Base-by-base conservation (phyloP, 2,329 filamentous ascomycete genomes). In the Fusarium virguliforme region DNA sequence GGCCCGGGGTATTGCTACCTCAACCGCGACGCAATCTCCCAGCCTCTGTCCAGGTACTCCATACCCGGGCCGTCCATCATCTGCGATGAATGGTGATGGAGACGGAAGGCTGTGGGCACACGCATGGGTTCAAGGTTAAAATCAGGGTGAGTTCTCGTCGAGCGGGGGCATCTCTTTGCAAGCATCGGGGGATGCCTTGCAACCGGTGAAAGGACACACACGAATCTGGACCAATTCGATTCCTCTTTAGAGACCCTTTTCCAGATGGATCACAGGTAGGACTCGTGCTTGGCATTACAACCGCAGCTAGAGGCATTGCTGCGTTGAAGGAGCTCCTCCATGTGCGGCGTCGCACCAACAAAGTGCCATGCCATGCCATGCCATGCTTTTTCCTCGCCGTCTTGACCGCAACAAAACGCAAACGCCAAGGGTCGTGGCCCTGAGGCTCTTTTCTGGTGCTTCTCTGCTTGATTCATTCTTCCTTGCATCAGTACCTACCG, bases 1-100 rank as follows among this genome's bases (percentile, higher is more conserved):
- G 66, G 57, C 63, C 73, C 63, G 65, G 67, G 67, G 60, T 68
- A 71, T 65, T 72, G 51, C 48, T 76, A 76, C 74, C 62, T 73
- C 50, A 60, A 40, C 46, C 58, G 57, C 38, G 12, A 54, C 32
- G 66, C 73, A 75, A 76, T 76, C 62, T 75, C 74, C 66, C 70
- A 73, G 73, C 67, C 64, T 75, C 68, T 61, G 13, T 6, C n/a
- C 41, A 71, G 50, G 71, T 76, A 76, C 67, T 64, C 38, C 32
- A n/a, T 50, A 54, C 38, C 40, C 37, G 26, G 59, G 43, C 60
- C 43, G 38, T 58, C 60, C 60, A 41, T 57, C 63, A 56, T 69
- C 68, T 69, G 53, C 67, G 58, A 40, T 70, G 64, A 24, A 26
- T 54, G 22, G 34, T 54, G 51, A 54, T 54, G 51, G 51, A 15